Evolutionary conservation across 441 rosid species (phyloP).

Genomic region (Eutrema salsugineum): DNA sequence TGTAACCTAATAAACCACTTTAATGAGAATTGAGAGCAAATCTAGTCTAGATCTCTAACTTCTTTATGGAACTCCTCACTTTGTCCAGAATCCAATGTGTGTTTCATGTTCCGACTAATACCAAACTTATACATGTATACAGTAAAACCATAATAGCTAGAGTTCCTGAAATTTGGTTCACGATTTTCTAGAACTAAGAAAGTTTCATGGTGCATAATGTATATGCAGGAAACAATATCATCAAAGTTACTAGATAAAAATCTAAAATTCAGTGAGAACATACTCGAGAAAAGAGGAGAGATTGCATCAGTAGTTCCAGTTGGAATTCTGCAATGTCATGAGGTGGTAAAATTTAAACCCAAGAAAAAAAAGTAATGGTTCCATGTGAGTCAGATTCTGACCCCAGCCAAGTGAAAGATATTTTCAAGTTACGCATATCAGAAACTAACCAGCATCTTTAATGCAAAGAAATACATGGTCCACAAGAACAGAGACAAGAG

Average conservation of each 20-base stretch:
- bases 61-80: background rate
- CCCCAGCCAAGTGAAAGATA: background rate
- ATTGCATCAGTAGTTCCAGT: conserved; percentile 95
- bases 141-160: background rate
- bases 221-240: conserved; percentile 17
- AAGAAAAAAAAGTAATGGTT: conserved; percentile 8
- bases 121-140: background rate
- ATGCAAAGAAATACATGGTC: conserved; percentile 97
- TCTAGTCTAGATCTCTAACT: background rate
- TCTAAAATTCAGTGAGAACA: conserved; percentile 22
- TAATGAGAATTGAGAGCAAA: background rate
- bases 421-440: background rate
- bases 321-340: conserved; percentile 72
- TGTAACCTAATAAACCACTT: background rate
- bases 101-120: conserved; percentile 3
- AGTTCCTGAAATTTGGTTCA: background rate
- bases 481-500: conserved; percentile 83
- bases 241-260: conserved; percentile 14
- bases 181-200: conserved; percentile 9
- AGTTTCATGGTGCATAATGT: conserved; percentile 6
- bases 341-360: conserved; percentile 17
- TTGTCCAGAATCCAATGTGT: background rate
- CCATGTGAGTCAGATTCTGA: conserved; percentile 13
- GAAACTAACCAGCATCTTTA: conserved; percentile 85
- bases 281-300: conserved; percentile 95